phyloP scores from a whole-genome alignment of 1,284 basidiomycete species.

The Fomitopsis schrenkii region DNA sequence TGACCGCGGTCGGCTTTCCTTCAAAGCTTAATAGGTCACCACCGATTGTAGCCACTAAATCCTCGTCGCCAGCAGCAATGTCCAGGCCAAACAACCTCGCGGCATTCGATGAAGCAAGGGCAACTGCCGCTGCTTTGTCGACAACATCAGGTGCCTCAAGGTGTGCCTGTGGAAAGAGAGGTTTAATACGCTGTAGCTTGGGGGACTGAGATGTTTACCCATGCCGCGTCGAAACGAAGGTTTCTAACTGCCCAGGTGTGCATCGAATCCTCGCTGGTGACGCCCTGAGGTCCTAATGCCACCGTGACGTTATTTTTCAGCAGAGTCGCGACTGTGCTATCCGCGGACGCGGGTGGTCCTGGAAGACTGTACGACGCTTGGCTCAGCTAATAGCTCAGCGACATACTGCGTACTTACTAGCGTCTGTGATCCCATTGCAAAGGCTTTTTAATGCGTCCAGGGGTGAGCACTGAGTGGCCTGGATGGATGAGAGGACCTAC shows the following conservation, averaged over 20 bases:
- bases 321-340: constrained; percentile 42
- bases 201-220: constrained; percentile 29
- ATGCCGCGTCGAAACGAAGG: constrained; percentile 49
- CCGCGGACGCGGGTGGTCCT: constrained; percentile 46
- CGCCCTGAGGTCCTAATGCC: constrained; percentile 37
- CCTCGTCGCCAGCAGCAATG: constrained; percentile 22
- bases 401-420: constrained; percentile 22
- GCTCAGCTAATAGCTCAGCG: neutral
- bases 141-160: constrained; percentile 35
- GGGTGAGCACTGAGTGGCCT: neutral
- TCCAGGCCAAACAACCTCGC: constrained; percentile 46
- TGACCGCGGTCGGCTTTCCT: constrained; percentile 57
- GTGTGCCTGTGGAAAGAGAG: constrained; percentile 22
- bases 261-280: constrained; percentile 17
- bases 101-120: constrained; percentile 44
- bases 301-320: constrained; percentile 46
- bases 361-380: constrained; percentile 30
- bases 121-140: constrained; percentile 37
- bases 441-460: constrained; percentile 20
- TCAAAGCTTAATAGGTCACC: constrained; percentile 53
- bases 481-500: neutral
- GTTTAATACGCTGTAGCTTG: neutral
- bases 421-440: constrained; percentile 43
- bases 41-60: constrained; percentile 66
- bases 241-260: constrained; percentile 47